Conservation (phyloP, 2,329 filamentous ascomycete species). For the Xylaria sp. region DNA sequence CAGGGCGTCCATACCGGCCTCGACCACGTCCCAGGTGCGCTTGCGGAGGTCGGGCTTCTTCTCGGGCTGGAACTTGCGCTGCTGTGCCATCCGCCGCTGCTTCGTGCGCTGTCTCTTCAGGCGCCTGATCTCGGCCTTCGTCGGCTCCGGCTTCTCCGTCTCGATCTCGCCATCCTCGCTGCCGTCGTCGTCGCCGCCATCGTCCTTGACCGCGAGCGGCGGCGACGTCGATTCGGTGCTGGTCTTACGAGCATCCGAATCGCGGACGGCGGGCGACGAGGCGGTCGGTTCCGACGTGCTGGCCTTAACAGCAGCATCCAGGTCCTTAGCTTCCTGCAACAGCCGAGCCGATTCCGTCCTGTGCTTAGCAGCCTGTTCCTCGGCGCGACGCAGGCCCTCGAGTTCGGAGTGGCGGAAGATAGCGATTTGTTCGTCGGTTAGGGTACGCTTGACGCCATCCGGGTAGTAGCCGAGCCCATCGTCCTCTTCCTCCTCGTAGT, state of each 20-base stretch:
- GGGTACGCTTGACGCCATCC: slow-evolving; percentile 83
- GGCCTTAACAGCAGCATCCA: slow-evolving; percentile 4
- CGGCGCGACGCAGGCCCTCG: slow-evolving; percentile 65
- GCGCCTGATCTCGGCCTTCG: slow-evolving; percentile 31
- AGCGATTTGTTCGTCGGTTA: slow-evolving; percentile 88
- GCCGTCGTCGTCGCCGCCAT: slow-evolving; percentile 27
- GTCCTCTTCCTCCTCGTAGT: slow-evolving; percentile 49
- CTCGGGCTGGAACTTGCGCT: slow-evolving; percentile 44
- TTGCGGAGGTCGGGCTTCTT: slow-evolving; percentile 65
- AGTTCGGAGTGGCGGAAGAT: slow-evolving; percentile 92
- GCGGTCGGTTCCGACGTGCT: slow-evolving; percentile 19
- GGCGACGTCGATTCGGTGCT: slow-evolving; percentile 1
- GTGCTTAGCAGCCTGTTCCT: slow-evolving; percentile 39
- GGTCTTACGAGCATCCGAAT: slow-evolving; percentile 7
- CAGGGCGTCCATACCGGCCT: slow-evolving; percentile 60
- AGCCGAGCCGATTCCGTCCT: slow-evolving; percentile 21
- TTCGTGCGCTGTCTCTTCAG: slow-evolving; percentile 44
- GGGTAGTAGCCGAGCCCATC: slow-evolving; percentile 80
- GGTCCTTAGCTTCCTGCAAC: slow-evolving; percentile 13
- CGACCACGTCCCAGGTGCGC: slow-evolving; percentile 69
- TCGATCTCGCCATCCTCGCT: slow-evolving; percentile 41
- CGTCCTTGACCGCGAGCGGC: slow-evolving; percentile 16
- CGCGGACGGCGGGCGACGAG: slow-evolving; percentile 13
- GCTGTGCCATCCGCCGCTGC: slow-evolving; percentile 44
- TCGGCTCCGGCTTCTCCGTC: slow-evolving; percentile 31